These are phyloP conservation scores for Phylloporus scabripes DNA, from an alignment of 768 basidiomycete genomes.

Conservation along the genomic window DNA sequence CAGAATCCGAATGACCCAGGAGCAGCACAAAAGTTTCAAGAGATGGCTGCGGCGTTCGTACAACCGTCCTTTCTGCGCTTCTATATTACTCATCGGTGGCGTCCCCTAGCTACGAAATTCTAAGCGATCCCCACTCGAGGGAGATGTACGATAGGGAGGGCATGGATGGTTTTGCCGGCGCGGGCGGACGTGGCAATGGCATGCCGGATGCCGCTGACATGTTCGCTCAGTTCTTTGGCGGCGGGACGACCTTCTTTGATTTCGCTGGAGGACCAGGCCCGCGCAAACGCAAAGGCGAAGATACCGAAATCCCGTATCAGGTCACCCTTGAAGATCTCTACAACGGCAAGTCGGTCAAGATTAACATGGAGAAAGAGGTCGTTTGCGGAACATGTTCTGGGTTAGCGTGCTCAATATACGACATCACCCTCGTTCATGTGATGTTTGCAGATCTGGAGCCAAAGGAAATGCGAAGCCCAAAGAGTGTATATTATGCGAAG, in stretches of 20 bases:
- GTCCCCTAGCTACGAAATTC: constrained; percentile 66
- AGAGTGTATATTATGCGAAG: constrained; percentile 74
- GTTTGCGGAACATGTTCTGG: constrained; percentile 79
- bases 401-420: constrained; percentile 32
- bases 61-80: not conserved
- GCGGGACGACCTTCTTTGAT: constrained; percentile 55
- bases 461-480: constrained; percentile 81
- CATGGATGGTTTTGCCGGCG: constrained; percentile 57
- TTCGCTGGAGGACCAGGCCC: constrained; percentile 51
- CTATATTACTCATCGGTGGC: constrained; percentile 8
- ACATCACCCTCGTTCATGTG: constrained; percentile 1
- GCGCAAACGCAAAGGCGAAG: constrained; percentile 56
- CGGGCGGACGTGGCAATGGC: constrained; percentile 39
- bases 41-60: constrained; percentile 81
- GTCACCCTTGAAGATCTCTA: constrained; percentile 91
- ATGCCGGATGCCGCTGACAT: constrained; percentile 58
- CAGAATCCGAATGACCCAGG: constrained; percentile 87
- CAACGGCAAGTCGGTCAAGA: constrained; percentile 82
- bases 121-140: constrained; percentile 64
- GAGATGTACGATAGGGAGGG: constrained; percentile 71
- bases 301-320: constrained; percentile 72
- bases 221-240: constrained; percentile 70
- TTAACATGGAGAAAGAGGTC: constrained; percentile 84
- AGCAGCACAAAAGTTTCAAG: constrained; percentile 81
- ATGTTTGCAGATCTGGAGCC: constrained; percentile 61